A percentile compares a stretch with the other conserved stretches of the same genome.
phyloP scores from a whole-genome alignment of 352 stramenopile species.

The Pythium dissimile region DNA sequence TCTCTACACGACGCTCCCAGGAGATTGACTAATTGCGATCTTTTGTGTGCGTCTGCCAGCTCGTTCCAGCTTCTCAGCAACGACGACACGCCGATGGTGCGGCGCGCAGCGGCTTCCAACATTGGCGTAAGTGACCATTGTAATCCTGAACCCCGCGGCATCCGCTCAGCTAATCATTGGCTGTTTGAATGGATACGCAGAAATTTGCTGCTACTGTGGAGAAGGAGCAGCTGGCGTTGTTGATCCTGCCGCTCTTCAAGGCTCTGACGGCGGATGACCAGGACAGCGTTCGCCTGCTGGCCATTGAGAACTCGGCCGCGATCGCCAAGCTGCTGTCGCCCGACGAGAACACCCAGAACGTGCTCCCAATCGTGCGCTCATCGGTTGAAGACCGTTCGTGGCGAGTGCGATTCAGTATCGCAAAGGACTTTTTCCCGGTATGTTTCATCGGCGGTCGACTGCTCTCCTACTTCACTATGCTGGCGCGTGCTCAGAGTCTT shows the following conservation, averaged over 20 bases:
- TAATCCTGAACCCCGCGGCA: background rate
- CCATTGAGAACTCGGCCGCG: conserved; percentile 84
- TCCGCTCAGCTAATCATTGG: background rate
- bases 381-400: conserved; percentile 87
- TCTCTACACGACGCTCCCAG: background rate
- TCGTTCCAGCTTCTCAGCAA: conserved; percentile 79
- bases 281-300: conserved; percentile 92
- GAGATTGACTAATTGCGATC: background rate
- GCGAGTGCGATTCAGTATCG: conserved; percentile 93
- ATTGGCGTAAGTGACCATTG: conserved; percentile 44
- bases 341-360: conserved; percentile 73
- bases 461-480: too few species aligned
- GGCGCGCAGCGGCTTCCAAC: conserved; percentile 72
- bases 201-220: conserved; percentile 74
- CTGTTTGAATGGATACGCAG: conserved; percentile 2
- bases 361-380: conserved; percentile 72
- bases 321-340: conserved; percentile 69
- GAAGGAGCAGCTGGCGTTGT: conserved; percentile 62
- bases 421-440: conserved; percentile 91
- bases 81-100: conserved; percentile 87
- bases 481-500: too few species aligned
- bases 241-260: conserved; percentile 86
- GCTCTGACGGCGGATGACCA: conserved; percentile 90
- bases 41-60: conserved; percentile 25
- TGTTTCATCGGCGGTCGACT: too few species aligned